These are phyloP conservation scores for Paraconiothyrium brasiliense DNA, from an alignment of 2,329 filamentous ascomycete species.

Conservation along the genomic window DNA sequence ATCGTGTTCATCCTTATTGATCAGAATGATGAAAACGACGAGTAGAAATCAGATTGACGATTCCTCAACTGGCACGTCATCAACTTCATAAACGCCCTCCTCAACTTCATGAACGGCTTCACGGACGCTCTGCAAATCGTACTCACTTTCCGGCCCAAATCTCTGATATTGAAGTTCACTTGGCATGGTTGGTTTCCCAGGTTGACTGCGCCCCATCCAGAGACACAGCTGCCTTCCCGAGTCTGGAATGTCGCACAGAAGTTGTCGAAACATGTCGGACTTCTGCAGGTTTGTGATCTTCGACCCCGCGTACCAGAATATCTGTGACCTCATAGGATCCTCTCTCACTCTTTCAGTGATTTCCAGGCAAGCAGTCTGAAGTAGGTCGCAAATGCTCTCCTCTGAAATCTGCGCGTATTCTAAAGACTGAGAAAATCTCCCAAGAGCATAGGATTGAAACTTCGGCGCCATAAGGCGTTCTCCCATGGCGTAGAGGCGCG, in stretches of 20 bases:
- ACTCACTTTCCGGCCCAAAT: conserved; percentile 23
- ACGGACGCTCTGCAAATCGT: neutral
- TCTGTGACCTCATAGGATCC: conserved; percentile 26
- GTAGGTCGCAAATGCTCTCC: conserved; percentile 24
- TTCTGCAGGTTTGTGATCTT: conserved; percentile 24
- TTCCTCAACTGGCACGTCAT: no score
- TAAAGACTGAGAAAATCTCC: conserved; percentile 26
- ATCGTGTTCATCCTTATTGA: neutral
- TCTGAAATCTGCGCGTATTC: conserved; percentile 18
- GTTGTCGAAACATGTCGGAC: conserved; percentile 20
- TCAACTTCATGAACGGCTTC: no score
- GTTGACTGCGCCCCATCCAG: conserved; percentile 19
- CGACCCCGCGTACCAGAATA: conserved; percentile 30
- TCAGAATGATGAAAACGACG: no score
- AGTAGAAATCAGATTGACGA: no score
- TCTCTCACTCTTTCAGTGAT: conserved; percentile 16
- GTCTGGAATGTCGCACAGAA: conserved; percentile 25
- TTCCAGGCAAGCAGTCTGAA: conserved; percentile 27
- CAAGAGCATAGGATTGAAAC: conserved; percentile 24
- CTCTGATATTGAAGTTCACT: conserved; percentile 18
- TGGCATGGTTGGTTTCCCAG: conserved; percentile 13
- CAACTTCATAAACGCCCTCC: no score
- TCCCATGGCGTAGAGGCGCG: conserved; percentile 31
- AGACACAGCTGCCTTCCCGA: conserved; percentile 25
- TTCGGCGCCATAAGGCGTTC: conserved; percentile 29